Base-by-base conservation (phyloP, 306 rosid species). In the Alnus glutinosa region DNA sequence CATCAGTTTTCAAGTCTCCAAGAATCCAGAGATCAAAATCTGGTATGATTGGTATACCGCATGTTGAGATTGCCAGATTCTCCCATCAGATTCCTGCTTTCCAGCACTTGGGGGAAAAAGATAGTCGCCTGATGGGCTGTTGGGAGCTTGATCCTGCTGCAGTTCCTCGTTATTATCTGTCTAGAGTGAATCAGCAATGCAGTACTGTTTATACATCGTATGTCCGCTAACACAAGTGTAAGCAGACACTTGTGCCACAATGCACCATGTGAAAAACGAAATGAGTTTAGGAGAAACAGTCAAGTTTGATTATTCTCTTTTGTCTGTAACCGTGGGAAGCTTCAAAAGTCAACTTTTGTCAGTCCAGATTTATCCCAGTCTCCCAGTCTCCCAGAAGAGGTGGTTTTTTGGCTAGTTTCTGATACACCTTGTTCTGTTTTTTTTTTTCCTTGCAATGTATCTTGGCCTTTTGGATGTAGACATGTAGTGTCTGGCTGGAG, bases 101-200 rank as follows among this genome's bases (percentile, higher is more conserved):
- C 70, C 84, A 62, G 68, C 91, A 71, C 73, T 75, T 64, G 0
- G 86, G 86, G 75, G 84, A 85, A 76, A 87, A 34, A n/a, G 69
- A 79, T 75, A 58, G 71, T 71, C 48, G 71, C 61, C 76, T 87
- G 61, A 86, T 69, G 77, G 96, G 92, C 28, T 89, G 88, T 83
- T 90, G 92, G 93, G 93, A 86, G 89, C 90, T 89, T 18, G 90
- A 91, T 84, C 85, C 88, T 34, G 76, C 75, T 48, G 85, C 93
- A 49, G 30, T 81, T 34, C 93, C 89, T 58, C 82, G 74, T 67
- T 69, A 61, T 81, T 19, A 58, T 63, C 51, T 70, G 54, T 23
- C 8, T 68, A 69, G 87, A 74, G 54, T 81, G 86, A 88, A 63
- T 34, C 47, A 14, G 70, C 70, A 74, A 46, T 62, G 63, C 70